Evolutionary conservation across 345 rosid genomes (phyloP).

Genomic region (Lepidium sativum): DNA sequence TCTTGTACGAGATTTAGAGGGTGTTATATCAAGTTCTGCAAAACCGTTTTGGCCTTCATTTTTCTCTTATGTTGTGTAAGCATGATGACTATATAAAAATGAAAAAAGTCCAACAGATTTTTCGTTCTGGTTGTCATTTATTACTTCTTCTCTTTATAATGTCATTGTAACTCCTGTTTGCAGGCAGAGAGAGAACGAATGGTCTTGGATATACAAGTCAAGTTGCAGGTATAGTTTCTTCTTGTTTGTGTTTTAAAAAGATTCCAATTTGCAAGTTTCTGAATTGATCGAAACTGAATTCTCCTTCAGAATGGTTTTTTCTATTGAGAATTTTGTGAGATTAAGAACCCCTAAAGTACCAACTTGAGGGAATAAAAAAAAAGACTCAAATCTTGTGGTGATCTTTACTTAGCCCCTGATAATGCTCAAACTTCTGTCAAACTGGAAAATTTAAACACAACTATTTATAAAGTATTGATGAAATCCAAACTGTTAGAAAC

Average conservation of each 20-base stretch:
- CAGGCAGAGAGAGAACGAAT: constrained; percentile 96
- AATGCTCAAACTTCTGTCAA: neutral
- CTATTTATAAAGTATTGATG: neutral
- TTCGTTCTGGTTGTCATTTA: neutral
- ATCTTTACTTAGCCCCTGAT: neutral
- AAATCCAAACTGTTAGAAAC: neutral
- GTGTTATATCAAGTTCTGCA: constrained; percentile 4
- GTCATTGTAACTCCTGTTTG: constrained; percentile 2
- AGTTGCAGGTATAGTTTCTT: constrained; percentile 65
- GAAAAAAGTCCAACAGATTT: constrained; percentile 1
- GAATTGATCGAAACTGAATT: neutral
- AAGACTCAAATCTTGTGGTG: neutral
- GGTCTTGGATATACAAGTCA: constrained; percentile 98
- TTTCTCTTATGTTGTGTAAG: neutral
- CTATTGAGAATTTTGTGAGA: neutral
- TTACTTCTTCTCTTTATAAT: constrained; percentile 9
- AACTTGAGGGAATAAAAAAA: neutral
- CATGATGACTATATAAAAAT: neutral
- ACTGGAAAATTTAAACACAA: neutral
- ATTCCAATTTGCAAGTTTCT: constrained; percentile 4
- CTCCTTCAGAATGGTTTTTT: neutral
- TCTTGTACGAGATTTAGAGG: neutral
- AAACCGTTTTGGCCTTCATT: neutral
- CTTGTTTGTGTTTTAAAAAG: neutral
- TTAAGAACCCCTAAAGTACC: constrained; percentile 2